Percentiles rank a stretch among this genome's conserved stretches.
phyloP scores from a whole-genome alignment of 805 yeast species.

The Yarrowia osloensis region DNA sequence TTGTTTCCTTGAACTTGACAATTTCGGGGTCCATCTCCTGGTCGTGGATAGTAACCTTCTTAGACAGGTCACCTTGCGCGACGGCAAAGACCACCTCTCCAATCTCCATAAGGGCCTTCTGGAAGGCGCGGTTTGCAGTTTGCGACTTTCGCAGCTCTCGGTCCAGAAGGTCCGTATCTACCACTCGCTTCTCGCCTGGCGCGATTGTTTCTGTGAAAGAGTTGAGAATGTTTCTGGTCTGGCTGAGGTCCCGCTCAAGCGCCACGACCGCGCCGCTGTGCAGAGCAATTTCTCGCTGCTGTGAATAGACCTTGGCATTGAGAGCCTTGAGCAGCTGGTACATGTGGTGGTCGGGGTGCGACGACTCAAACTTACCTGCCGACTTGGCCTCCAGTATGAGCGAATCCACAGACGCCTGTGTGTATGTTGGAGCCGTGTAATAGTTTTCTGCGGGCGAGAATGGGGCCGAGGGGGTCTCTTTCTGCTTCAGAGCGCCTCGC shows the following conservation, averaged over 20 bases:
- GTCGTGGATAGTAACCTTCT: slow-evolving; percentile 72
- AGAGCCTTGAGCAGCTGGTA: slow-evolving; percentile 33
- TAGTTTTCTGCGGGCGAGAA: slow-evolving; percentile 5
- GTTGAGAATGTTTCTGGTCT: slow-evolving; percentile 43
- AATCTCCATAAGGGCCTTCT: slow-evolving; percentile 71
- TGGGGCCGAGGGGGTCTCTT: slow-evolving; percentile 32
- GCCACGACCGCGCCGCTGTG: slow-evolving; percentile 42
- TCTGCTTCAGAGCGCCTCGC: slow-evolving; percentile 36
- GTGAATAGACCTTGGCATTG: slow-evolving; percentile 41
- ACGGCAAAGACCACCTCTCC: slow-evolving; percentile 87
- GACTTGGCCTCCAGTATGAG: slow-evolving; percentile 24
- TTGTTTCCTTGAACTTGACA: slow-evolving; percentile 73
- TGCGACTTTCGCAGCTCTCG: slow-evolving; percentile 47
- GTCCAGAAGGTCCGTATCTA: slow-evolving; percentile 41
- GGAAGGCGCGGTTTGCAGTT: slow-evolving; percentile 65
- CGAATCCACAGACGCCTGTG: slow-evolving; percentile 24
- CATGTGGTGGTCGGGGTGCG: slow-evolving; percentile 30
- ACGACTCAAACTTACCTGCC: slow-evolving; percentile 25
- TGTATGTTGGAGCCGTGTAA: slow-evolving; percentile 17
- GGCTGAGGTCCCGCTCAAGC: slow-evolving; percentile 41
- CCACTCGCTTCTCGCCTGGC: slow-evolving; percentile 39
- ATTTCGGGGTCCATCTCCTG: slow-evolving; percentile 79
- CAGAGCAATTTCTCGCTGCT: slow-evolving; percentile 43
- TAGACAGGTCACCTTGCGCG: slow-evolving; percentile 83
- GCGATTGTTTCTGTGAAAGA: slow-evolving; percentile 41